These are phyloP conservation scores for Calonectria pseudoturangicola DNA, from an alignment of 2,329 filamentous ascomycete genomes.

Conservation along the genomic window DNA sequence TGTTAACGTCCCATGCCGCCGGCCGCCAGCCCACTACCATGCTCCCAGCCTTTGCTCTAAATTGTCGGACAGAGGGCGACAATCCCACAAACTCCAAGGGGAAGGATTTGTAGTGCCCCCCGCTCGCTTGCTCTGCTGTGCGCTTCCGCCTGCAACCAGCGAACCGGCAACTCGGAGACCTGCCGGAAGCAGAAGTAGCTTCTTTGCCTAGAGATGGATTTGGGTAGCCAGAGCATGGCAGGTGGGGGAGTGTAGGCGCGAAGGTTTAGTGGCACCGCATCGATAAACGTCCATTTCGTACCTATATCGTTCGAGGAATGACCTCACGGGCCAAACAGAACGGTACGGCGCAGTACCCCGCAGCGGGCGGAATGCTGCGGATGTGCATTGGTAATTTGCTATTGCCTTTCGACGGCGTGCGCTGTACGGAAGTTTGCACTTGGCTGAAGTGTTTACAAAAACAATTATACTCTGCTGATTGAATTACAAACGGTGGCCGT, in stretches of 20 bases:
- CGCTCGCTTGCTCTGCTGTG: constrained; percentile 33
- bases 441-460: neutral
- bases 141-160: constrained; percentile 34
- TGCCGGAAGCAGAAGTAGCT: constrained; percentile 32
- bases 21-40: constrained; percentile 38
- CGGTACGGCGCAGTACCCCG: constrained; percentile 36
- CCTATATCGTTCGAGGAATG: constrained; percentile 44
- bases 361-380: constrained; percentile 1
- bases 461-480: constrained; percentile 11
- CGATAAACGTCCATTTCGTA: constrained; percentile 32
- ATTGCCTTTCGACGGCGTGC: constrained; percentile 4
- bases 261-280: constrained; percentile 34
- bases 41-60: constrained; percentile 27
- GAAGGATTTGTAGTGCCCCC: constrained; percentile 2
- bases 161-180: constrained; percentile 24
- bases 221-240: constrained; percentile 9
- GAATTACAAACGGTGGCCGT: neutral
- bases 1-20: constrained; percentile 29
- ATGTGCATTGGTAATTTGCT: neutral
- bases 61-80: constrained; percentile 7
- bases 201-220: constrained; percentile 27
- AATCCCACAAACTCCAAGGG: neutral
- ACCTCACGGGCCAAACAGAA: constrained; percentile 38
- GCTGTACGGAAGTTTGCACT: constrained; percentile 13
- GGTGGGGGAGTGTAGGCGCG: constrained; percentile 6